Percentiles rank a stretch among this genome's conserved stretches.
Conservation (phyloP, 2,329 filamentous ascomycete genomes). For the Colletotrichum sp. region DNA sequence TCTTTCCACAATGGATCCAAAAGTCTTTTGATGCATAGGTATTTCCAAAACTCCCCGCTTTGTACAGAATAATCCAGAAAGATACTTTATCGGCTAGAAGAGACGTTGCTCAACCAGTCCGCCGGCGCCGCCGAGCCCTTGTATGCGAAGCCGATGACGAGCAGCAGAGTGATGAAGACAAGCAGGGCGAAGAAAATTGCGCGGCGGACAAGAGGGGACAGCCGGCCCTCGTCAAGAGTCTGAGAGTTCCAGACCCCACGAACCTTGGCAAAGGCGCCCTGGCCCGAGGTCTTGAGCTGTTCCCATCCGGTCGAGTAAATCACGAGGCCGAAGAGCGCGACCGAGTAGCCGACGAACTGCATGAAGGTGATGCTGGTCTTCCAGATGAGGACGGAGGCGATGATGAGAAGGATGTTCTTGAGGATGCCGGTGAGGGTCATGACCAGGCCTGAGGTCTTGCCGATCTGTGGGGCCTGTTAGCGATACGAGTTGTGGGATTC, state of each 20-base stretch:
- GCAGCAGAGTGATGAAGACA: slow-evolving; percentile 22
- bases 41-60: background rate
- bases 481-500: background rate
- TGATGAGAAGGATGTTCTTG: slow-evolving; percentile 85
- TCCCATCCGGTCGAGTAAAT: slow-evolving; percentile 53
- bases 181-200: slow-evolving; percentile 20
- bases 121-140: slow-evolving; percentile 3
- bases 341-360: slow-evolving; percentile 79
- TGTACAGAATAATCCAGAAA: background rate
- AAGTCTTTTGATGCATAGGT: background rate
- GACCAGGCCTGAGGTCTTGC: slow-evolving; percentile 85
- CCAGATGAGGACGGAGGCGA: slow-evolving; percentile 80
- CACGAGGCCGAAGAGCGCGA: slow-evolving; percentile 63
- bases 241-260: slow-evolving; percentile 21
- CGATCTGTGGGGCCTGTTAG: slow-evolving; percentile 64
- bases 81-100: background rate
- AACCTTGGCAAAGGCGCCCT: slow-evolving; percentile 15
- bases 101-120: slow-evolving; percentile 8
- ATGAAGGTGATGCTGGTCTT: slow-evolving; percentile 71
- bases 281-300: slow-evolving; percentile 27
- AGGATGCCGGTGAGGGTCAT: slow-evolving; percentile 86
- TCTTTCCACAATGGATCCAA: background rate
- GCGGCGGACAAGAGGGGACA: slow-evolving; percentile 27
- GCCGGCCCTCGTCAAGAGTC: slow-evolving; percentile 23
- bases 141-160: slow-evolving; percentile 23